A percentile compares a stretch with the other conserved stretches of the same genome.
These are phyloP conservation scores for Solanum arcanum DNA, from an alignment of 257 asterid genomes.

Conservation along the genomic window DNA sequence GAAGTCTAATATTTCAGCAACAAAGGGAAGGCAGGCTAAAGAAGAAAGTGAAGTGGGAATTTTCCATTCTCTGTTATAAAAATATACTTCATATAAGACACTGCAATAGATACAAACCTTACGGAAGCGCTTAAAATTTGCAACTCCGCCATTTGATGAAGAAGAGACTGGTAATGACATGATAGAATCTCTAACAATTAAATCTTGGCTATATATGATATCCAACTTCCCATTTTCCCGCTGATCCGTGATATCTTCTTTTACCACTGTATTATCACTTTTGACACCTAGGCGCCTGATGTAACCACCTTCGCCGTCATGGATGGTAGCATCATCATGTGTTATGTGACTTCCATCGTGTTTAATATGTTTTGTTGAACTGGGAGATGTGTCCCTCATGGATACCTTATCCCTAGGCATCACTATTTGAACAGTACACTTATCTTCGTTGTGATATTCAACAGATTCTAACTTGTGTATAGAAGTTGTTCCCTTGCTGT, in stretches of 20 bases:
- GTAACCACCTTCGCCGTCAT: slow-evolving; percentile 4
- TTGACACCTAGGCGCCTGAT: slow-evolving; percentile 14
- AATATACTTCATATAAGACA: not conserved
- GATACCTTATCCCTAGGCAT: slow-evolving; percentile 15
- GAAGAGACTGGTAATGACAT: slow-evolving; percentile 16
- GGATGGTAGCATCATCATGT: slow-evolving; percentile 16
- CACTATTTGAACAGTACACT: not conserved
- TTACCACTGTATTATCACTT: slow-evolving; percentile 17
- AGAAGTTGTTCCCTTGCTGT: slow-evolving; percentile 13
- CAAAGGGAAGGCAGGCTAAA: not conserved
- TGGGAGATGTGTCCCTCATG: not conserved
- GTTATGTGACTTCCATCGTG: slow-evolving; percentile 11
- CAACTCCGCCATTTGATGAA: slow-evolving; percentile 13
- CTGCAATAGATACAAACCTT: slow-evolving; percentile 38
- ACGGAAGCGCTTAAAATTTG: slow-evolving; percentile 77
- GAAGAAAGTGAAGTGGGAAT: not conserved
- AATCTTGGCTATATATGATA: slow-evolving; percentile 71
- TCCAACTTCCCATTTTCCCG: slow-evolving; percentile 47
- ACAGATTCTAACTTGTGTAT: slow-evolving; percentile 22
- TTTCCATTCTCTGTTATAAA: not conserved
- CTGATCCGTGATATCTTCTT: slow-evolving; percentile 22
- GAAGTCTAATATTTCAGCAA: not conserved
- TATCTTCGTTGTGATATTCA: slow-evolving; percentile 23
- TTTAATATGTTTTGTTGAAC: not conserved
- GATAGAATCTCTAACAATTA: slow-evolving; percentile 48